A percentile compares a stretch with the other conserved stretches of the same genome.
phyloP scores from a whole-genome alignment of 176 grass and related monocot genomes.

The Cocos nucifera region DNA sequence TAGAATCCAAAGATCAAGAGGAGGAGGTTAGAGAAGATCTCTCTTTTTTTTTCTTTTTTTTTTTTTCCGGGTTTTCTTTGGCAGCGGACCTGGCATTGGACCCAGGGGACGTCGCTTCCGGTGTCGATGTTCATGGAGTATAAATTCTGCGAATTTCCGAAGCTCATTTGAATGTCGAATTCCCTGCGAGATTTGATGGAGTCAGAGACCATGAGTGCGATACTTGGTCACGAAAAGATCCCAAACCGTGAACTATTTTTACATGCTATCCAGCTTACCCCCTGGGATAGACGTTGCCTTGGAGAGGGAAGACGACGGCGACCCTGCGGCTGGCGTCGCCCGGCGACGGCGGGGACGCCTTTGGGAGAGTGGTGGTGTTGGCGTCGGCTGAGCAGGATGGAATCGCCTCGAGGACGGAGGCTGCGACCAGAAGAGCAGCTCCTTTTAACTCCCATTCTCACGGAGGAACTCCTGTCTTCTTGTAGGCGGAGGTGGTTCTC shows the following conservation, averaged over 20 bases:
- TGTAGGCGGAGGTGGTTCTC: too few species aligned
- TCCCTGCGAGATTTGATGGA: conserved; percentile 28
- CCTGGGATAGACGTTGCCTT: conserved; percentile 58
- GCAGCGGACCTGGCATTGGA: conserved; percentile 84
- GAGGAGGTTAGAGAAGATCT: too few species aligned
- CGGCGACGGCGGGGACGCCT: conserved; percentile 9
- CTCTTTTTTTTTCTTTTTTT: too few species aligned
- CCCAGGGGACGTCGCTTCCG: conserved; percentile 84
- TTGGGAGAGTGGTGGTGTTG: not conserved
- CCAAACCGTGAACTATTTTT: not conserved
- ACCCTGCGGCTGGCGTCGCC: not conserved
- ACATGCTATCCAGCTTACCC: conserved; percentile 24
- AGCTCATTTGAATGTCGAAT: conserved; percentile 54
- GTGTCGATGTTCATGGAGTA: conserved; percentile 89
- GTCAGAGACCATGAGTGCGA: not conserved
- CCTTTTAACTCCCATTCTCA: too few species aligned
- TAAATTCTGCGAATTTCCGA: conserved; percentile 65
- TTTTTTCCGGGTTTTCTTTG: conserved; percentile 3
- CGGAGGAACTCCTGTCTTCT: too few species aligned
- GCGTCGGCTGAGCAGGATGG: not conserved
- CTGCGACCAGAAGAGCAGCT: not conserved
- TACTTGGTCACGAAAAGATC: too few species aligned
- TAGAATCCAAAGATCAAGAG: too few species aligned
- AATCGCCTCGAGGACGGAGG: not conserved
- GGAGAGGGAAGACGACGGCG: conserved; percentile 49